Evolutionary conservation across 1,284 basidiomycete species (phyloP), one percentile per base, ranked within the genome.

Genomic region (Heterobasidion irregulare): DNA sequence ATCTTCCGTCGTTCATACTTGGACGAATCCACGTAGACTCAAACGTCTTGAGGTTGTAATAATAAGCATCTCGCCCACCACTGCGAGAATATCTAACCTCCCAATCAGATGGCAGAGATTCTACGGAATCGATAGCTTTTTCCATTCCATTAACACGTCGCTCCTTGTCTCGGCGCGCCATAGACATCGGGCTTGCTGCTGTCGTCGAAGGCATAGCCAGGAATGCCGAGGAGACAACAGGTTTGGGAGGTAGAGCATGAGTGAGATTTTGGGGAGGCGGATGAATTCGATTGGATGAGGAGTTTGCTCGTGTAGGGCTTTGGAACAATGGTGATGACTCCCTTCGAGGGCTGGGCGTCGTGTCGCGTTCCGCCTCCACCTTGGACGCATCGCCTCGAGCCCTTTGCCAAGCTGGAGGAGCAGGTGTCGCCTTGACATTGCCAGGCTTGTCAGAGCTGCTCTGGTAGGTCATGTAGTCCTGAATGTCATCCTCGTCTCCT

Each of bases 231-330:
- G 77, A 71, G 43, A 77, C 72, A 47, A 80, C 72, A 38, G 86
- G 87, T 67, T 89, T 89, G 2, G 87, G 80, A 19, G 86, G 86
- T 15, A 89, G 74, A 16, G 84, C 84, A 64, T 89, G 87, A 9
- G 76, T 81, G 49, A 78, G 49, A 26, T 50, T 35, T 19, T 50
- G 49, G n/a, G 8, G 64, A 48, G 63, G 68, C 53, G 63, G 68
- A 54, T 67, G 57, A n/a, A 68, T 62, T 52, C 66, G 68, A 47
- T 72, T 64, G 32, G 70, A 69, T 47, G 65, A 61, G 32, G 59
- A 63, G 16, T 44, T 63, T 53, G 61, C 66, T 44, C 62, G 52
- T 53, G 59, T 58, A 57, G 59, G 55, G 48, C 54, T 56, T 60
- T 64, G 64, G 44, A 61, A 33, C 53, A 15, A 34, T 15, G 49